phyloP scores from a whole-genome alignment of 805 yeast genomes.

The Pichia deserticola region DNA sequence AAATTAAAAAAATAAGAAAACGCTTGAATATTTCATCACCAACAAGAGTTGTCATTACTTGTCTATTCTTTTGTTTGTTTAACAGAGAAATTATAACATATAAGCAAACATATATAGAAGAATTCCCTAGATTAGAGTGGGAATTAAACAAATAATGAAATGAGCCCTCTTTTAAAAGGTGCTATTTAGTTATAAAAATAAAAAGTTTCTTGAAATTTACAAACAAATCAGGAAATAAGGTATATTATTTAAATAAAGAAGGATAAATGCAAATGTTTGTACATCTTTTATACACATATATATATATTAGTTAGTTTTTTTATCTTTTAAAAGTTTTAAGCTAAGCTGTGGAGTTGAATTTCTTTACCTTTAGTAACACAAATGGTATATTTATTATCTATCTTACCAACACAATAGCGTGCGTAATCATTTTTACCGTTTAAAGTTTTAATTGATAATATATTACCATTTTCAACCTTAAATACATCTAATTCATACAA shows the following conservation, averaged over 20 bases:
- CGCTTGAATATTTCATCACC: constrained; percentile 16
- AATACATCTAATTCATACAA: constrained; percentile 11
- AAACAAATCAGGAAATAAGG: not conserved
- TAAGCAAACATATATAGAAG: too few species aligned
- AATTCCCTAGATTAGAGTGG: too few species aligned
- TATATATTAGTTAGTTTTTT: too few species aligned
- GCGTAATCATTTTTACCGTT: constrained; percentile 3
- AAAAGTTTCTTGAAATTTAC: not conserved
- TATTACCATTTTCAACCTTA: constrained; percentile 17
- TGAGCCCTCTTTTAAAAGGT: too few species aligned
- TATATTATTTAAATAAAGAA: not conserved
- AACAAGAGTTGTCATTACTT: constrained; percentile 12
- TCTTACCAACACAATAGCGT: constrained; percentile 18
- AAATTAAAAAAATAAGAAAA: constrained; percentile 15
- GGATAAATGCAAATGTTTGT: not conserved
- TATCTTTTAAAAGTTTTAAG: not conserved
- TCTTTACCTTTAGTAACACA: constrained; percentile 14
- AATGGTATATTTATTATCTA: constrained; percentile 11
- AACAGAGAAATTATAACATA: too few species aligned
- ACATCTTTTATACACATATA: not conserved
- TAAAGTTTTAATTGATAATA: constrained; percentile 13
- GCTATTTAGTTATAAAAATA: too few species aligned
- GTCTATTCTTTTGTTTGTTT: too few species aligned
- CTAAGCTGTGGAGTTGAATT: constrained; percentile 11
- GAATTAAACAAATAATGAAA: too few species aligned